These are phyloP conservation scores for Pseudogymnoascus sp. DNA, from an alignment of 2,329 filamentous ascomycete species.

Conservation along the genomic window DNA sequence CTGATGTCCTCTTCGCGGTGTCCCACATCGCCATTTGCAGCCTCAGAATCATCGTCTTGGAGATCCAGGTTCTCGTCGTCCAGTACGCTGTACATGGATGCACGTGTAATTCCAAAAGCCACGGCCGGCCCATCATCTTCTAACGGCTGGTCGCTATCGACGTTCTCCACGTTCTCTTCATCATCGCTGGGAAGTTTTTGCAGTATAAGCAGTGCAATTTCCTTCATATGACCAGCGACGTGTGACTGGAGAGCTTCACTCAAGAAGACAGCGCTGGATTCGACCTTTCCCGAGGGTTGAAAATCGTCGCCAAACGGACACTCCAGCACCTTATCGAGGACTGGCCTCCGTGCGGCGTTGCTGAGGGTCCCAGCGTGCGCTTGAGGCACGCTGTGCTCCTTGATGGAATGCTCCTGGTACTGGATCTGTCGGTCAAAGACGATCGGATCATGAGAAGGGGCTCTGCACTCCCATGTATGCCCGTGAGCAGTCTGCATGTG, in stretches of 20 bases:
- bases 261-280: constrained; percentile 17
- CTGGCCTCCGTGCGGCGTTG: constrained; percentile 26
- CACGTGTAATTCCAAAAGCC: constrained; percentile 19
- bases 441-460: constrained; percentile 27
- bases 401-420: constrained; percentile 26
- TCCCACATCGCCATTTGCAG: constrained; percentile 15
- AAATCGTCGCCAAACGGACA: constrained; percentile 30
- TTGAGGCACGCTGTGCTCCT: constrained; percentile 20
- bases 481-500: constrained; percentile 28
- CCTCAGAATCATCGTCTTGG: constrained; percentile 16
- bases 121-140: constrained; percentile 22
- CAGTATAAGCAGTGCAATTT: constrained; percentile 4
- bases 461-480: constrained; percentile 28
- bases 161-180: constrained; percentile 21
- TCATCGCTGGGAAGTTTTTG: constrained; percentile 8
- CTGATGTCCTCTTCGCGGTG: constrained; percentile 16
- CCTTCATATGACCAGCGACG: constrained; percentile 1
- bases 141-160: constrained; percentile 26
- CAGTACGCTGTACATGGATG: constrained; percentile 31
- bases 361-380: constrained; percentile 20
- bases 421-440: constrained; percentile 25
- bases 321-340: constrained; percentile 23
- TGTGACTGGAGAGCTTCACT: constrained; percentile 2
- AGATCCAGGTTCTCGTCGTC: constrained; percentile 27
- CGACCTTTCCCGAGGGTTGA: constrained; percentile 20